These are phyloP conservation scores for Malassezia vespertilionis DNA, from an alignment of 1,284 basidiomycete genomes.

Conservation along the genomic window DNA sequence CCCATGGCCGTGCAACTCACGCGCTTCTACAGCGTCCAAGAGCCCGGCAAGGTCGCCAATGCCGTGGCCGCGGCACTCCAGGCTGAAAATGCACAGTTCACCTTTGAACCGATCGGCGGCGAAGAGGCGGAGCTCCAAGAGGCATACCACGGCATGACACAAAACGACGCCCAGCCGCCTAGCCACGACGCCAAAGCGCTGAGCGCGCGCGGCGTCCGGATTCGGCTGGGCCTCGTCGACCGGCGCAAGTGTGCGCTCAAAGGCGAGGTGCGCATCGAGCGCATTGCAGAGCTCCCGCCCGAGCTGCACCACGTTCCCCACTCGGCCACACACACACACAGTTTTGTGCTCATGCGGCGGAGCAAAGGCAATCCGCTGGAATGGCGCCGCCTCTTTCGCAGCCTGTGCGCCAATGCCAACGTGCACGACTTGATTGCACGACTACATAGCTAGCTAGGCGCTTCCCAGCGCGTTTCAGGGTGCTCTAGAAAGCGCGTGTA, in stretches of 20 bases:
- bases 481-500: conserved; percentile 36
- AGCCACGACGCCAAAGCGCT: conserved; percentile 5
- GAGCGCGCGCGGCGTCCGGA: conserved; percentile 30
- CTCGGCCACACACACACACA: conserved; percentile 11
- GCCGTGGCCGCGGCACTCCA: conserved; percentile 23
- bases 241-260: conserved; percentile 42
- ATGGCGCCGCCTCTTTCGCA: conserved; percentile 47
- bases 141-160: conserved; percentile 23
- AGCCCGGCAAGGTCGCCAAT: conserved; percentile 21
- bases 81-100: conserved; percentile 24
- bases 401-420: conserved; percentile 19
- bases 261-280: conserved; percentile 40
- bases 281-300: conserved; percentile 12
- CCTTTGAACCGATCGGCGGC: conserved; percentile 28
- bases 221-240: conserved; percentile 37
- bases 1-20: conserved; percentile 39
- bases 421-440: conserved; percentile 10
- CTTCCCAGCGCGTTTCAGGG: conserved; percentile 39
- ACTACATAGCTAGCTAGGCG: conserved; percentile 3
- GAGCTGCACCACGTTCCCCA: conserved; percentile 8
- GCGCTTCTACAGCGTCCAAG: conserved; percentile 33
- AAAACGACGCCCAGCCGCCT: not conserved
- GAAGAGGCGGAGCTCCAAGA: conserved; percentile 27
- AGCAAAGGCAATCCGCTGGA: conserved; percentile 48
- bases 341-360: conserved; percentile 41